Conservation (phyloP, 176 grass and related monocot genomes). For the Oryza longistaminata region DNA sequence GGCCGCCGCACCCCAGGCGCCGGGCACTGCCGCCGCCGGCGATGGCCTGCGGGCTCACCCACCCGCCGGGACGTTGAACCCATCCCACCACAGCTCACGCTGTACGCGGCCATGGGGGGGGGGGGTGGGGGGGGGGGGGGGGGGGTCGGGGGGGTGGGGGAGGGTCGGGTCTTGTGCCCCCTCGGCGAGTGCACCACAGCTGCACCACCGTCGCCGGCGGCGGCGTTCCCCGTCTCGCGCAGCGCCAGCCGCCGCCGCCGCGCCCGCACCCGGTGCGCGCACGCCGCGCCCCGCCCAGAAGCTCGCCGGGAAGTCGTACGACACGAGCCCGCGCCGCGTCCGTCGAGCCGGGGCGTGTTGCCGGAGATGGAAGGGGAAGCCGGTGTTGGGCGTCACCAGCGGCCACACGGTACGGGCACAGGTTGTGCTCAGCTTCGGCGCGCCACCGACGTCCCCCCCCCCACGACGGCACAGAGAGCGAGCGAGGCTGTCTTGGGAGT, state of each 20-base stretch:
- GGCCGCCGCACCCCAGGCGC: constrained; percentile 30
- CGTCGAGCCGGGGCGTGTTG: neutral
- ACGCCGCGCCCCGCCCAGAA: neutral
- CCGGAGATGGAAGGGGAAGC: neutral
- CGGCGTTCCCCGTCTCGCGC: neutral
- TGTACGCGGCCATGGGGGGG: constrained; percentile 47
- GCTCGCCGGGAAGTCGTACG: neutral
- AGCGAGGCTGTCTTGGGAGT: too few species aligned
- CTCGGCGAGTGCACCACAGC: constrained; percentile 29
- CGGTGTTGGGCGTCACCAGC: constrained; percentile 11
- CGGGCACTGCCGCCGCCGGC: constrained; percentile 43
- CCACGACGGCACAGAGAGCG: too few species aligned
- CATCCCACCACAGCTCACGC: constrained; percentile 44
- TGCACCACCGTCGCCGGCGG: constrained; percentile 32
- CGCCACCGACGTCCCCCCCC: neutral
- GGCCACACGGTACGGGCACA: constrained; percentile 29
- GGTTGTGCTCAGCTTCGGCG: constrained; percentile 30
- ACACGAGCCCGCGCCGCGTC: neutral
- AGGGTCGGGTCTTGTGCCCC: neutral
- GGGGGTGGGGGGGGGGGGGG: too few species aligned
- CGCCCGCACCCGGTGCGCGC: constrained; percentile 9
- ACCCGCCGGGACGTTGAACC: constrained; percentile 49
- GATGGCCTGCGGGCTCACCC: constrained; percentile 37
- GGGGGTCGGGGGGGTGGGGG: too few species aligned
- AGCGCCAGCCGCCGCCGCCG: neutral